These are phyloP conservation scores for Cryomyces minteri DNA, from an alignment of 495 filamentous ascomycete genomes.

Conservation along the genomic window DNA sequence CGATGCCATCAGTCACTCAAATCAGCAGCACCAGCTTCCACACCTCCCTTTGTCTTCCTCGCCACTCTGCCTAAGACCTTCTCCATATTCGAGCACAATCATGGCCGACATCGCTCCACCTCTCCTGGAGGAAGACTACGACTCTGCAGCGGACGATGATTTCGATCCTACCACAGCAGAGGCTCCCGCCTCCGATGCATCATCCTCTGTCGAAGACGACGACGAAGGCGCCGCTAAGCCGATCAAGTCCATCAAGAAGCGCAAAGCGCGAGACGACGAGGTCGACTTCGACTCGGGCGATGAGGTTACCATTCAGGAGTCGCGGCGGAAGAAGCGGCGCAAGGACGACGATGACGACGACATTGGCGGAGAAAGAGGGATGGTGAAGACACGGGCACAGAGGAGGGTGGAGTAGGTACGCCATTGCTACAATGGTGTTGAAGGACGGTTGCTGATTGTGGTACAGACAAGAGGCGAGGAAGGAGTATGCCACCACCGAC, in stretches of 20 bases:
- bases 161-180: not conserved
- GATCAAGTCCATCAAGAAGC: slow-evolving; percentile 1
- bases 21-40: too few species aligned
- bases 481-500: slow-evolving; percentile 36
- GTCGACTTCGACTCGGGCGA: slow-evolving; percentile 12
- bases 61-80: too few species aligned
- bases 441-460: slow-evolving; percentile 1
- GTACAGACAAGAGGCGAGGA: slow-evolving; percentile 43
- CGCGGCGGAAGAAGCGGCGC: not conserved
- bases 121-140: slow-evolving; percentile 8
- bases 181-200: not conserved
- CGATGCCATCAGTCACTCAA: too few species aligned
- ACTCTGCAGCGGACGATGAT: slow-evolving; percentile 5
- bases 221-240: slow-evolving; percentile 1
- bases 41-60: too few species aligned
- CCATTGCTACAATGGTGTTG: not conserved
- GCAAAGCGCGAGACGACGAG: slow-evolving; percentile 1
- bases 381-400: slow-evolving; percentile 60
- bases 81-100: too few species aligned
- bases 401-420: slow-evolving; percentile 15
- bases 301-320: slow-evolving; percentile 10
- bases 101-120: too few species aligned
- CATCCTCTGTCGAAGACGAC: slow-evolving; percentile 7
- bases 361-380: slow-evolving; percentile 52
- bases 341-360: not conserved